Conservation (phyloP, 345 rosid species). For the Erucastrum elatum region DNA sequence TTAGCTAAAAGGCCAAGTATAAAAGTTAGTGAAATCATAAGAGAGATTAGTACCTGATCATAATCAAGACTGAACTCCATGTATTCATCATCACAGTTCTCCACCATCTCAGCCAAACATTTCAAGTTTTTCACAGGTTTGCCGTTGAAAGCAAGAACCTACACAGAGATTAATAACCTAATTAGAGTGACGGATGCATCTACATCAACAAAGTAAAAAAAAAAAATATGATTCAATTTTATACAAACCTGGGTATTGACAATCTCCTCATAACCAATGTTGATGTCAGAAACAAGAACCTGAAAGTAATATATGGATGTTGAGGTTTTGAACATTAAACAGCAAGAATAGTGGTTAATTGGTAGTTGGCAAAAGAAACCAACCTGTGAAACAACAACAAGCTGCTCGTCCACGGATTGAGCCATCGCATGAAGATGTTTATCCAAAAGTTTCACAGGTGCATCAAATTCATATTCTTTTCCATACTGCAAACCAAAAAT, state of each 20-base stretch:
- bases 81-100: constrained; percentile 73
- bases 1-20: background rate
- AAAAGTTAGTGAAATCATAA: background rate
- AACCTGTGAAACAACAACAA: constrained; percentile 92
- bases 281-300: constrained; percentile 95
- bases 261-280: constrained; percentile 92
- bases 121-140: constrained; percentile 81
- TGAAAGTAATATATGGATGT: constrained; percentile 20
- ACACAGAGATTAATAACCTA: constrained; percentile 3
- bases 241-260: constrained; percentile 81
- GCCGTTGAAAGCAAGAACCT: constrained; percentile 89
- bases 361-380: constrained; percentile 13
- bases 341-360: background rate
- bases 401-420: constrained; percentile 76
- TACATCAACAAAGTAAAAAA: background rate
- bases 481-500: constrained; percentile 61
- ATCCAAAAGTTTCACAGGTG: constrained; percentile 89
- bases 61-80: constrained; percentile 80
- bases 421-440: constrained; percentile 92
- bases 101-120: constrained; percentile 82
- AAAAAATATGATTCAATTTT: background rate
- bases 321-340: background rate
- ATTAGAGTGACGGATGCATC: background rate
- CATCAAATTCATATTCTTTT: constrained; percentile 92
- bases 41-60: constrained; percentile 58